These are phyloP conservation scores for Fusarium sp. DNA, from an alignment of 2,329 filamentous ascomycete genomes.

Conservation along the genomic window DNA sequence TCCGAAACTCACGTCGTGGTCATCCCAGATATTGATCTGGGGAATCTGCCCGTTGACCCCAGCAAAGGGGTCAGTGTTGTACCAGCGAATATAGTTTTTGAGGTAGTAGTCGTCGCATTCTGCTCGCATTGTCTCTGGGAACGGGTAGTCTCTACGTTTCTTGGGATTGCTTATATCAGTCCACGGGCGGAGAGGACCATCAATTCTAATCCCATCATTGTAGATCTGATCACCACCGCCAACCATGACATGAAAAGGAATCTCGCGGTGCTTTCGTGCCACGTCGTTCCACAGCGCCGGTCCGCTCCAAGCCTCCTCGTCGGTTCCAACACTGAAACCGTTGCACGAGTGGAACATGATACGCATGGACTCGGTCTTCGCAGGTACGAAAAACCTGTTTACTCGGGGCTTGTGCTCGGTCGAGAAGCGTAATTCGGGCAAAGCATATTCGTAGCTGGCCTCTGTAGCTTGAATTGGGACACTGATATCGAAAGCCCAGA, in stretches of 20 bases:
- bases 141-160: slow-evolving; percentile 81
- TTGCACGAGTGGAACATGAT: slow-evolving; percentile 99
- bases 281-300: slow-evolving; percentile 97
- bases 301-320: slow-evolving; percentile 86
- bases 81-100: slow-evolving; percentile 88
- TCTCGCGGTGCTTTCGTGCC: slow-evolving; percentile 78
- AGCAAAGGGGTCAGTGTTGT: slow-evolving; percentile 84
- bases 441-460: slow-evolving; percentile 80
- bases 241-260: slow-evolving; percentile 94
- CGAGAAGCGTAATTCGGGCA: slow-evolving; percentile 72
- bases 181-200: slow-evolving; percentile 85
- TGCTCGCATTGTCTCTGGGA: slow-evolving; percentile 80
- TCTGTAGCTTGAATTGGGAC: slow-evolving; percentile 78
- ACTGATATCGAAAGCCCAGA: slow-evolving; percentile 90
- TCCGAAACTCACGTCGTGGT: slow-evolving; percentile 75
- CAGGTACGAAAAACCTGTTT: slow-evolving; percentile 88
- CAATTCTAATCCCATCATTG: slow-evolving; percentile 89
- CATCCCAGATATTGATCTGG: slow-evolving; percentile 98
- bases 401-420: slow-evolving; percentile 63
- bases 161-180: slow-evolving; percentile 83
- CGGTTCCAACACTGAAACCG: slow-evolving; percentile 89
- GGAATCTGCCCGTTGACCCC: slow-evolving; percentile 90
- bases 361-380: slow-evolving; percentile 87
- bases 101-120: slow-evolving; percentile 93
- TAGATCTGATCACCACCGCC: slow-evolving; percentile 97